phyloP scores from a whole-genome alignment of 495 filamentous ascomycete genomes.

The Penicillium daleae region DNA sequence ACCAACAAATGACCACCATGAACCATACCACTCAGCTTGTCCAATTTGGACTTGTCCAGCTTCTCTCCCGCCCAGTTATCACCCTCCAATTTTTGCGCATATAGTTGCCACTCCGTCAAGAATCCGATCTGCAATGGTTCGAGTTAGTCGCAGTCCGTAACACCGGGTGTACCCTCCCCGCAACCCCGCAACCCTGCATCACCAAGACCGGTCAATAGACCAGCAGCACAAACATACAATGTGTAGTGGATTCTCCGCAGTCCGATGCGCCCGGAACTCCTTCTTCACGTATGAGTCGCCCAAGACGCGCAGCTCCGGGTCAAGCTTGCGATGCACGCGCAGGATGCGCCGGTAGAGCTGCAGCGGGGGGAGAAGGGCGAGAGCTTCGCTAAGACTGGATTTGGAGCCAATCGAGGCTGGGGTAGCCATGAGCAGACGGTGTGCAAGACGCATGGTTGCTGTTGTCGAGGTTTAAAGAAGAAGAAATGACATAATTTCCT shows the following conservation, averaged over 20 bases:
- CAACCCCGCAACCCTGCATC: background rate
- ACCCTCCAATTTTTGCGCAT: slow-evolving; percentile 88
- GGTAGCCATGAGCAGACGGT: slow-evolving; percentile 50
- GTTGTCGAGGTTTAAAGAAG: slow-evolving; percentile 5
- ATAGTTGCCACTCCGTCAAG: slow-evolving; percentile 93
- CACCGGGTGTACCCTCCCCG: background rate
- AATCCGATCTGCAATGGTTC: slow-evolving; percentile 78
- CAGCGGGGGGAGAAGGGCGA: slow-evolving; percentile 88
- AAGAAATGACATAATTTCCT: slow-evolving; percentile 37
- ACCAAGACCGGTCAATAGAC: background rate
- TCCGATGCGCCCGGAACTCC: slow-evolving; percentile 82
- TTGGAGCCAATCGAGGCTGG: slow-evolving; percentile 52
- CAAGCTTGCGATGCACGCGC: slow-evolving; percentile 81
- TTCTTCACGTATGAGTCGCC: slow-evolving; percentile 90
- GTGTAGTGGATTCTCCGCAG: slow-evolving; percentile 88
- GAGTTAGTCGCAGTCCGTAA: slow-evolving; percentile 15
- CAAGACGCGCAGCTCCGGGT: slow-evolving; percentile 72
- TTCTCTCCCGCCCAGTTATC: slow-evolving; percentile 79
- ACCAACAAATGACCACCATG: slow-evolving; percentile 14
- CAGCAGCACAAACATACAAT: slow-evolving; percentile 60
- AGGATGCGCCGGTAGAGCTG: slow-evolving; percentile 87
- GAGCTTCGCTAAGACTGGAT: slow-evolving; percentile 56
- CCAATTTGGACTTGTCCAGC: slow-evolving; percentile 75
- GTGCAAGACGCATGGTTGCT: slow-evolving; percentile 36
- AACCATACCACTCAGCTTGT: slow-evolving; percentile 91